Percentiles rank a stretch among this genome's conserved stretches.
phyloP scores from a whole-genome alignment of 345 rosid species.

The Populus alba region DNA sequence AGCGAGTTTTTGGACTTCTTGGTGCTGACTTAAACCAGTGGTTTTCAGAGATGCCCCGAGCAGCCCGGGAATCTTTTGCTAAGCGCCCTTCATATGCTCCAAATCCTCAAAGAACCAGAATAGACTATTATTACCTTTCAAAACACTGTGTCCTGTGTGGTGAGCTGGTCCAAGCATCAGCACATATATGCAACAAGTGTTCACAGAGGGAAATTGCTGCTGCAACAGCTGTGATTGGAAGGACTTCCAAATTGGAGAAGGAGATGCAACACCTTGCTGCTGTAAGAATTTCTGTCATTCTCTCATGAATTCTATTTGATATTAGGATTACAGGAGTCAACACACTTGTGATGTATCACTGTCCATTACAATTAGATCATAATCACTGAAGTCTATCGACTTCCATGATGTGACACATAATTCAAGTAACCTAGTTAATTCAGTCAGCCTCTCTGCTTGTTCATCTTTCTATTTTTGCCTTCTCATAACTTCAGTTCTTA shows the following conservation, averaged over 20 bases:
- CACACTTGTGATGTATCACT: not conserved
- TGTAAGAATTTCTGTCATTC: conserved; percentile 39
- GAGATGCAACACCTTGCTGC: conserved; percentile 88
- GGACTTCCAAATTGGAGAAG: conserved; percentile 74
- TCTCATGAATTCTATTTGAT: not conserved
- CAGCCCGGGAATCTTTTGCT: conserved; percentile 54
- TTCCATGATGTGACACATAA: too few species aligned
- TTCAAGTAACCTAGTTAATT: too few species aligned
- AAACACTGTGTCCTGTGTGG: conserved; percentile 85
- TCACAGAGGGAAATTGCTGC: conserved; percentile 46
- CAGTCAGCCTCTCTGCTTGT: too few species aligned
- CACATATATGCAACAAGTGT: conserved; percentile 66
- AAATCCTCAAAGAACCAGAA: conserved; percentile 60
- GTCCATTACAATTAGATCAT: too few species aligned
- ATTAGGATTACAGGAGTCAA: not conserved
- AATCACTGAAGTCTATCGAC: too few species aligned
- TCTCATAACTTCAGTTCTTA: not conserved
- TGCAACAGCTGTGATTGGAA: conserved; percentile 63
- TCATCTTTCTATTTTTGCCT: not conserved
- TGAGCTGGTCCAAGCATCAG: conserved; percentile 69
- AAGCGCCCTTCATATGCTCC: conserved; percentile 46
- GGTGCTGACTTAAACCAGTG: conserved; percentile 77
- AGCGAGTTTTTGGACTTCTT: conserved; percentile 81
- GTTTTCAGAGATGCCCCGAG: conserved; percentile 90
- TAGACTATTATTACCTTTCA: conserved; percentile 82